A percentile compares a stretch with the other conserved stretches of the same genome.
Evolutionary conservation across 345 rosid species (phyloP).

Genomic region (Bruguiera gymnorhiza): DNA sequence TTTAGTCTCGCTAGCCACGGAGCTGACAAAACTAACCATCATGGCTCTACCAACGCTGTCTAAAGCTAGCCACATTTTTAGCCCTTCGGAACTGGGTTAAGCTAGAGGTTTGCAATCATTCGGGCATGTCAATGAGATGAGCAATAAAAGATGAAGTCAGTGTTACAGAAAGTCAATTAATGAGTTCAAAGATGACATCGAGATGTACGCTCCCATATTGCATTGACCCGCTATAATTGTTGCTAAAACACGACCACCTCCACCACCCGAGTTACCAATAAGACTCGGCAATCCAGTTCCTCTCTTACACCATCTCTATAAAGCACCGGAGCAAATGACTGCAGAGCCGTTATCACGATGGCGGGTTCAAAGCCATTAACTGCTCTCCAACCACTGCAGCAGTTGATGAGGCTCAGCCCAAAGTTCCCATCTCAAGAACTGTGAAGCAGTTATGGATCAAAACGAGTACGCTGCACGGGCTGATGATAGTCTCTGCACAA

Average conservation of each 20-base stretch:
- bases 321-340: slow-evolving; percentile 87
- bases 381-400: slow-evolving; percentile 98
- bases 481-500: slow-evolving; percentile 80
- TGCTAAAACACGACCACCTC: slow-evolving; percentile 91
- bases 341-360: slow-evolving; percentile 90
- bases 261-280: slow-evolving; percentile 77
- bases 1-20: no score
- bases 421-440: slow-evolving; percentile 76
- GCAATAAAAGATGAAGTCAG: no score
- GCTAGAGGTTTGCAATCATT: no score
- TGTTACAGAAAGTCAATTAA: slow-evolving; percentile 41
- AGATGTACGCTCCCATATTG: slow-evolving; percentile 64
- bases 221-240: slow-evolving; percentile 81
- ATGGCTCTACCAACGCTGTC: no score
- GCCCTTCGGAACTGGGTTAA: no score
- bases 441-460: slow-evolving; percentile 73
- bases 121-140: no score
- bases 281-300: slow-evolving; percentile 81
- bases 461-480: slow-evolving; percentile 82
- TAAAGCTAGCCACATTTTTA: no score
- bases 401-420: slow-evolving; percentile 91
- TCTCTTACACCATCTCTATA: slow-evolving; percentile 60
- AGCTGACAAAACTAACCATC: no score
- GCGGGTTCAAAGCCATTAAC: slow-evolving; percentile 91
- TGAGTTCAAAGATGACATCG: slow-evolving; percentile 75